A percentile compares a stretch with the other conserved stretches of the same genome.
Conservation (phyloP, 2,329 filamentous ascomycete species). For the Pezicula radicicola region DNA sequence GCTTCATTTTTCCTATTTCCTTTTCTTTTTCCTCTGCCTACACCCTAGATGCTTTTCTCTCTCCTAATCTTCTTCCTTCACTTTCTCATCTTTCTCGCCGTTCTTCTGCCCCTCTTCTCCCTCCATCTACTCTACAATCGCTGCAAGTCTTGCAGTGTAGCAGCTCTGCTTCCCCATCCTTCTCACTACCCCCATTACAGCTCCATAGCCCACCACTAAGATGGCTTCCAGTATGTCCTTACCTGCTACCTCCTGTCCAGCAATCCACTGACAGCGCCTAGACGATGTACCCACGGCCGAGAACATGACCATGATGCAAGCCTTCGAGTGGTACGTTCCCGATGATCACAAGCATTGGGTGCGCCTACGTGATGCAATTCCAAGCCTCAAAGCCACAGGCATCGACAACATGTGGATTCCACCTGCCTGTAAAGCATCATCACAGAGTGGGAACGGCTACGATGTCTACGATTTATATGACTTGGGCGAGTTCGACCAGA, state of each 20-base stretch:
- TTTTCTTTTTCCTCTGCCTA: neutral
- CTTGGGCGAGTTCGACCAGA: slow-evolving; percentile 71
- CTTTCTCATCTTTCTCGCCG: neutral
- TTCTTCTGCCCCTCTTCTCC: neutral
- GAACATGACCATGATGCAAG: slow-evolving; percentile 62
- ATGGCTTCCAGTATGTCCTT: no score
- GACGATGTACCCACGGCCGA: slow-evolving; percentile 31
- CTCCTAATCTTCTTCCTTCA: slow-evolving; percentile 1
- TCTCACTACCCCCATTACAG: neutral
- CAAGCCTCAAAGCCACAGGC: slow-evolving; percentile 54
- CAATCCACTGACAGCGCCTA: slow-evolving; percentile 4
- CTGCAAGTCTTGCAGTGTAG: neutral
- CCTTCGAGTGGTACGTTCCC: slow-evolving; percentile 71
- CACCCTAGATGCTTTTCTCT: neutral
- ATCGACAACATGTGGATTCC: slow-evolving; percentile 66
- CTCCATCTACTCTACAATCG: neutral
- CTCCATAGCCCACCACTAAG: neutral
- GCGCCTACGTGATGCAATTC: slow-evolving; percentile 49
- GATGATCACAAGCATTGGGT: slow-evolving; percentile 59
- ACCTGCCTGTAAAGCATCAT: slow-evolving; percentile 66
- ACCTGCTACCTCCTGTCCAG: slow-evolving; percentile 7
- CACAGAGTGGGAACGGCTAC: slow-evolving; percentile 61
- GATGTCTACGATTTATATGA: slow-evolving; percentile 70
- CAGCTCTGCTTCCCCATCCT: neutral
- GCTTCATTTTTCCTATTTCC: no score